Evolutionary conservation across 352 stramenopile species (phyloP).

Genomic region (Phytophthora melonis): DNA sequence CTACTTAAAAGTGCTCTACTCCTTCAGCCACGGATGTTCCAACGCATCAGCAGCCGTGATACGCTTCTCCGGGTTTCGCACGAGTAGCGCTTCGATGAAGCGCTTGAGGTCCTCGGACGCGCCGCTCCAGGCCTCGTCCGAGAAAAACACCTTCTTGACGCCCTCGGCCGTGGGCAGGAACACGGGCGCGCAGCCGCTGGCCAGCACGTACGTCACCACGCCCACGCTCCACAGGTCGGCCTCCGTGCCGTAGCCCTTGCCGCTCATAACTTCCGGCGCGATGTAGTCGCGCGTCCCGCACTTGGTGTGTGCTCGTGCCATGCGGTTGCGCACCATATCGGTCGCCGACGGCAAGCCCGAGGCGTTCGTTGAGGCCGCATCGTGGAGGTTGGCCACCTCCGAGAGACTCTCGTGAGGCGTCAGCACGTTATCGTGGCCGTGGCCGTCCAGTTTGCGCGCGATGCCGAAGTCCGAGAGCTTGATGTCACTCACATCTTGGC

Average conservation of each 20-base stretch:
- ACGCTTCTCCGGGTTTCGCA: slow-evolving; percentile 81
- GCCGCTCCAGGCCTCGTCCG: slow-evolving; percentile 71
- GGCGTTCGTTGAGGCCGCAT: slow-evolving; percentile 25
- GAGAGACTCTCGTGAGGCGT: slow-evolving; percentile 80
- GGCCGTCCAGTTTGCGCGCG: slow-evolving; percentile 73
- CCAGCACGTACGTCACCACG: slow-evolving; percentile 92
- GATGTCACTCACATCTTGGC: slow-evolving; percentile 74
- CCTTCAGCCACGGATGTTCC: slow-evolving; percentile 76
- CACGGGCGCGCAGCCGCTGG: slow-evolving; percentile 83
- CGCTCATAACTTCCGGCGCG: slow-evolving; percentile 84
- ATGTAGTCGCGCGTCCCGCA: slow-evolving; percentile 88
- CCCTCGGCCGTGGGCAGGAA: slow-evolving; percentile 71
- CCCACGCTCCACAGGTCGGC: slow-evolving; percentile 95
- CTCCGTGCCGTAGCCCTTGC: slow-evolving; percentile 94
- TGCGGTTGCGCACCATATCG: slow-evolving; percentile 68
- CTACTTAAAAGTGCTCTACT: slow-evolving; percentile 29
- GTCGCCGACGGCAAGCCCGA: slow-evolving; percentile 28
- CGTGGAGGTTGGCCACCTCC: slow-evolving; percentile 70
- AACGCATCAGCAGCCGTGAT: slow-evolving; percentile 76
- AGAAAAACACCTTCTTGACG: slow-evolving; percentile 80
- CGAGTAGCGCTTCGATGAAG: slow-evolving; percentile 79
- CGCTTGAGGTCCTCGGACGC: slow-evolving; percentile 67
- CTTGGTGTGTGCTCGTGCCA: slow-evolving; percentile 81
- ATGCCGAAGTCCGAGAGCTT: slow-evolving; percentile 90
- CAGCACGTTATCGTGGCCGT: slow-evolving; percentile 57